Percentiles rank a stretch among this genome's conserved stretches.
Conservation (phyloP, 2,329 filamentous ascomycete species). For the Ceratocystis ficicola region DNA sequence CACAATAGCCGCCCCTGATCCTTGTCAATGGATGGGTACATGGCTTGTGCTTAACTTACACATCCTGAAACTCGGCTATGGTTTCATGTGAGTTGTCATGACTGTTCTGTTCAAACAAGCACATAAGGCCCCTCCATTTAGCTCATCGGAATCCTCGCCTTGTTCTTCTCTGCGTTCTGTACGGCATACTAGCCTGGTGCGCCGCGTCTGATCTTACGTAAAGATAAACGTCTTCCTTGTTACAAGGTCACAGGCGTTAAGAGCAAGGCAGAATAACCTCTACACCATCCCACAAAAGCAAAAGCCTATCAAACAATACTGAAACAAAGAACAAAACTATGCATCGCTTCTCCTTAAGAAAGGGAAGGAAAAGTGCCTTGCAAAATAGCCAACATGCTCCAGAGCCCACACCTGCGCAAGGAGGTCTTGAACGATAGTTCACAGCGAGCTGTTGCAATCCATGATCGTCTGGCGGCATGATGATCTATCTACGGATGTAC, state of each 20-base stretch:
- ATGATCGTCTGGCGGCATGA: too few species aligned
- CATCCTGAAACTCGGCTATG: conserved; percentile 2
- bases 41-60: neutral
- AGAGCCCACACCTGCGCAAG: too few species aligned
- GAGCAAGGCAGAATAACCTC: too few species aligned
- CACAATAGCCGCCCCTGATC: neutral
- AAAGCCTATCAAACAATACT: neutral
- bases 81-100: neutral
- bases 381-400: neutral
- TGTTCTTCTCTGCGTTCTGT: neutral
- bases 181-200: neutral
- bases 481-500: too few species aligned
- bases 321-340: conserved; percentile 2
- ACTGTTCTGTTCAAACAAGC: neutral
- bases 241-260: neutral
- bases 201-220: neutral
- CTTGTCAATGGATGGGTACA: neutral
- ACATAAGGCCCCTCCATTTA: neutral
- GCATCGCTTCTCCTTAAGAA: neutral
- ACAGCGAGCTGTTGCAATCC: too few species aligned
- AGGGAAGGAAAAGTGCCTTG: neutral
- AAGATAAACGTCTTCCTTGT: neutral
- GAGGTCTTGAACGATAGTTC: too few species aligned
- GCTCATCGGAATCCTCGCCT: neutral
- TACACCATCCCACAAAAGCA: neutral